Conservation (phyloP, 192 early-diverging fungal genomes). For the Mortierella antarctica region DNA sequence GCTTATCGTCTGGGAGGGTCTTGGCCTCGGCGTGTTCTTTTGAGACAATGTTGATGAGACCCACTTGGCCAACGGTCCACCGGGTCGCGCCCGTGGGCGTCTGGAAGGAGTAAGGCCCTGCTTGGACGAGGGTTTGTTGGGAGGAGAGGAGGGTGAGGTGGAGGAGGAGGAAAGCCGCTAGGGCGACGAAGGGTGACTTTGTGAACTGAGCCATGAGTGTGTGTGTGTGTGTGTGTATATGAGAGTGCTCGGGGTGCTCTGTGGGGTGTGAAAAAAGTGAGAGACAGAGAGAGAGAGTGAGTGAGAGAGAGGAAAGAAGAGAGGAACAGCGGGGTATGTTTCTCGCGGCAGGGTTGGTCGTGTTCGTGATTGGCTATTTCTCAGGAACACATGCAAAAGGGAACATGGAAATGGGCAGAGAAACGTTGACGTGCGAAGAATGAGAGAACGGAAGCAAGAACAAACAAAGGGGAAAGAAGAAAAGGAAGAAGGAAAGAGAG, state of each 20-base stretch:
- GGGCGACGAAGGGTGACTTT: neutral
- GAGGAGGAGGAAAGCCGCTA: neutral
- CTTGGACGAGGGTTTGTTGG: conserved; percentile 3
- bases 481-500: neutral
- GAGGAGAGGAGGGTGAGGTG: conserved; percentile 9
- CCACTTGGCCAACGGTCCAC: conserved; percentile 27
- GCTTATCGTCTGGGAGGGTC: conserved; percentile 5
- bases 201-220: neutral
- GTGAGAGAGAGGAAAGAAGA: neutral
- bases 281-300: neutral
- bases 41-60: conserved; percentile 15
- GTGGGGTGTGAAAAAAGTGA: neutral
- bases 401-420: no score
- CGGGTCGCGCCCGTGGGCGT: conserved; percentile 32
- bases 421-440: no score
- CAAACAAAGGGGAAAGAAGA: neutral
- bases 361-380: no score
- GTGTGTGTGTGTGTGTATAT: no score
- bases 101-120: conserved; percentile 12
- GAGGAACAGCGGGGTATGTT: no score
- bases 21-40: conserved; percentile 14
- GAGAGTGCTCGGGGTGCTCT: no score
- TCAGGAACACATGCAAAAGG: no score
- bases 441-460: neutral
- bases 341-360: no score